Percentiles rank a stretch among this genome's conserved stretches.
Conservation (phyloP, 441 rosid genomes). For the Theobroma grandiflorum region DNA sequence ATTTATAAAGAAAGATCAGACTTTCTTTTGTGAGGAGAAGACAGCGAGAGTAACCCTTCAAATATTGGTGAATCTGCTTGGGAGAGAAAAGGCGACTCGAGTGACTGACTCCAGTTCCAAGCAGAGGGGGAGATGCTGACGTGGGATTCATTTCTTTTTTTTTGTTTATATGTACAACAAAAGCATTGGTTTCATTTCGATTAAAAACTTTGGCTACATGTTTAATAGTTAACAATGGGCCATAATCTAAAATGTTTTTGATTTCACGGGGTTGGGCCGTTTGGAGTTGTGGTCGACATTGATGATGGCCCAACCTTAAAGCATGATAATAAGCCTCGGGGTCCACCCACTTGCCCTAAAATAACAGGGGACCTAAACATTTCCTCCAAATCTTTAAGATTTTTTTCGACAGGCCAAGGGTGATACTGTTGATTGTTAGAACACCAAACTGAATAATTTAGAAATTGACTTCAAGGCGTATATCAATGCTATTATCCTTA, state of each 20-base stretch:
- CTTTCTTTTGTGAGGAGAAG: neutral
- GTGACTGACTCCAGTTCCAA: slow-evolving; percentile 43
- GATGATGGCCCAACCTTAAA: slow-evolving; percentile 24
- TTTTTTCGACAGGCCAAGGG: neutral
- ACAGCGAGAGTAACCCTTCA: slow-evolving; percentile 56
- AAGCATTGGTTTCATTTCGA: slow-evolving; percentile 32
- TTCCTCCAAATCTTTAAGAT: slow-evolving; percentile 7
- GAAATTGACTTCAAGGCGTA: no score
- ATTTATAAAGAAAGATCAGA: slow-evolving; percentile 14
- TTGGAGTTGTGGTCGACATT: slow-evolving; percentile 29
- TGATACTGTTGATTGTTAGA: no score
- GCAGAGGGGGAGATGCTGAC: slow-evolving; percentile 45
- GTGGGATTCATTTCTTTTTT: slow-evolving; percentile 27
- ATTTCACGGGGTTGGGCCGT: neutral
- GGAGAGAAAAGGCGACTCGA: slow-evolving; percentile 73
- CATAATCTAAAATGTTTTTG: neutral
- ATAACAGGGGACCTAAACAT: neutral
- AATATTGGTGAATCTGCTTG: slow-evolving; percentile 47
- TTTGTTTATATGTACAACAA: neutral
- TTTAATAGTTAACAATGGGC: neutral
- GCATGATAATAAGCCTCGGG: neutral
- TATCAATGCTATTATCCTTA: no score
- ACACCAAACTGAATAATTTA: no score
- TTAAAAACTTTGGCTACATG: neutral
- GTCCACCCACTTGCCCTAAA: slow-evolving; percentile 1